phyloP scores from a whole-genome alignment of 2,329 filamentous ascomycete genomes.

The Pyrenochaeta sp. region DNA sequence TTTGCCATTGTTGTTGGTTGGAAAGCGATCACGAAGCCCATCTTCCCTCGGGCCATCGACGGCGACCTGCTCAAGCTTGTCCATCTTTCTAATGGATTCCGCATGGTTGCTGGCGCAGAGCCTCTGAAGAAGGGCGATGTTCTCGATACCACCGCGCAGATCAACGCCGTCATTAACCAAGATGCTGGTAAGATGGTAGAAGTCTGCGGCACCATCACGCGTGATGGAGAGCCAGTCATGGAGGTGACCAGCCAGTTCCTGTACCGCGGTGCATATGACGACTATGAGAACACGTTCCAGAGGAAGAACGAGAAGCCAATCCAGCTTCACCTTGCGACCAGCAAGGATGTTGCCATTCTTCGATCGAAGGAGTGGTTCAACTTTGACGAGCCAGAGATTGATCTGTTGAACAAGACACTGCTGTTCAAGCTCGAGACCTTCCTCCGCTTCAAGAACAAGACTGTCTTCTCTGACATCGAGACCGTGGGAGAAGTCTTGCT shows the following conservation, averaged over 20 bases:
- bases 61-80: slow-evolving; percentile 96
- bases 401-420: slow-evolving; percentile 90
- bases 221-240: slow-evolving; percentile 88
- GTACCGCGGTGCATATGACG: slow-evolving; percentile 90
- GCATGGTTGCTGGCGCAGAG: slow-evolving; percentile 95
- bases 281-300: slow-evolving; percentile 98
- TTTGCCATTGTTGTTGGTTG: slow-evolving; percentile 98
- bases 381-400: slow-evolving; percentile 82
- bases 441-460: slow-evolving; percentile 93
- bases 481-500: slow-evolving; percentile 92
- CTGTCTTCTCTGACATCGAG: slow-evolving; percentile 88
- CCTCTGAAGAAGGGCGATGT: slow-evolving; percentile 95
- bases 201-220: slow-evolving; percentile 94
- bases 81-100: slow-evolving; percentile 96
- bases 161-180: slow-evolving; percentile 98
- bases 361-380: slow-evolving; percentile 98
- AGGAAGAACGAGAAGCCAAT: slow-evolving; percentile 95
- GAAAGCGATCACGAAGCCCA: slow-evolving; percentile 99
- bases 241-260: slow-evolving; percentile 98
- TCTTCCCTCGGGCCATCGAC: slow-evolving; percentile 96
- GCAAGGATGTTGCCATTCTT: slow-evolving; percentile 91
- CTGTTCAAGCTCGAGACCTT: slow-evolving; percentile 95
- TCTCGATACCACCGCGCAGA: slow-evolving; percentile 89
- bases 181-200: slow-evolving; percentile 99
- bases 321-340: slow-evolving; percentile 85